A percentile compares a stretch with the other conserved stretches of the same genome.
These are phyloP conservation scores for Myxozyma mucilagina DNA, from an alignment of 805 yeast species.

Conservation along the genomic window DNA sequence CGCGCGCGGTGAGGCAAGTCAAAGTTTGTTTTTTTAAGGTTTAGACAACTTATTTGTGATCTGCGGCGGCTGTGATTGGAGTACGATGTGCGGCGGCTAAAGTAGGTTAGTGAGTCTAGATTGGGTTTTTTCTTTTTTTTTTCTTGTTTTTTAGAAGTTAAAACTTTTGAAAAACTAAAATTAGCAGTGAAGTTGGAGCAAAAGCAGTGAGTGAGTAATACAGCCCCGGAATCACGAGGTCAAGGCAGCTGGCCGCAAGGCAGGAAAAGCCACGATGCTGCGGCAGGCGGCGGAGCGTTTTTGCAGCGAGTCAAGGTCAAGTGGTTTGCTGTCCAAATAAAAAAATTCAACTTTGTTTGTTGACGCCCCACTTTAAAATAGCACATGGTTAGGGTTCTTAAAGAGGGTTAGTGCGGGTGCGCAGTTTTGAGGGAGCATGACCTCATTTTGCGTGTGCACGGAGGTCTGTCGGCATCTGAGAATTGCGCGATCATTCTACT, in stretches of 20 bases:
- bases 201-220: background rate
- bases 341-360: background rate
- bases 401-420: background rate
- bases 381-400: background rate
- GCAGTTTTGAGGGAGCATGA: background rate
- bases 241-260: background rate
- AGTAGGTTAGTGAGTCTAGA: too few relatives aligned
- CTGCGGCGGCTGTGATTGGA: background rate
- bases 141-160: too few relatives aligned
- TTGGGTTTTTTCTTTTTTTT: too few relatives aligned
- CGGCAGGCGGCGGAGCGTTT: conserved; percentile 6
- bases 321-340: background rate
- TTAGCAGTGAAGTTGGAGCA: background rate
- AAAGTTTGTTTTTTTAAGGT: background rate
- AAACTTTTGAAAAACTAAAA: too few relatives aligned
- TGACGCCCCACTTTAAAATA: background rate
- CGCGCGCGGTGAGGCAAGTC: background rate
- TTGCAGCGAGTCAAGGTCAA: background rate
- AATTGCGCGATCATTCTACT: background rate
- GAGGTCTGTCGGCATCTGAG: background rate
- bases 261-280: background rate
- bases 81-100: background rate
- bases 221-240: background rate
- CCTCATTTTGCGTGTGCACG: background rate
- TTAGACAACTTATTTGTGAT: background rate